These are phyloP conservation scores for Clathrus columnatus DNA, from an alignment of 768 basidiomycete genomes.

Conservation along the genomic window DNA sequence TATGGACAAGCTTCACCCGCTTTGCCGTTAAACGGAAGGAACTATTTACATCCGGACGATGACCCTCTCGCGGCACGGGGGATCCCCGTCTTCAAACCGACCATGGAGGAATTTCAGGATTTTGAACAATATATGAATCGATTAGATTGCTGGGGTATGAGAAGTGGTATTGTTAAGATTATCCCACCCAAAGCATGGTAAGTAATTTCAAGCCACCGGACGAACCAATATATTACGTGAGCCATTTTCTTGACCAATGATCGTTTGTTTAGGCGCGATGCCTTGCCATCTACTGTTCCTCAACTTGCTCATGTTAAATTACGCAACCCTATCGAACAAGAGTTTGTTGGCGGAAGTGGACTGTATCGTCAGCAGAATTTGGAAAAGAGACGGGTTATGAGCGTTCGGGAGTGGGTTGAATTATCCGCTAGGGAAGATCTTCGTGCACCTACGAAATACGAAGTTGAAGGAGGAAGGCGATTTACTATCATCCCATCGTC, in stretches of 20 bases:
- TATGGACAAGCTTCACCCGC: conserved; percentile 42
- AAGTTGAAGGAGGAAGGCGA: conserved; percentile 39
- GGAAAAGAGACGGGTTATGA: conserved; percentile 77
- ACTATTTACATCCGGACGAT: conserved; percentile 56
- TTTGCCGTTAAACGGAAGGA: conserved; percentile 37
- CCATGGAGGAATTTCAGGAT: conserved; percentile 83
- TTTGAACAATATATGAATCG: conserved; percentile 86
- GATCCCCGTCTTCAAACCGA: conserved; percentile 93
- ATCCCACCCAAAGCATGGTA: conserved; percentile 94
- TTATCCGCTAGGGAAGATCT: conserved; percentile 63
- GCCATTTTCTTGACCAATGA: conserved; percentile 12
- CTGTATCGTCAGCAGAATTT: conserved; percentile 87
- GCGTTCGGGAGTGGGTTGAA: conserved; percentile 83
- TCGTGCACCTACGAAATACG: conserved; percentile 62
- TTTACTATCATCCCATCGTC: neutral
- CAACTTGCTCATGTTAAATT: conserved; percentile 72
- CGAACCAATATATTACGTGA: conserved; percentile 12
- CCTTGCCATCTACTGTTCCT: conserved; percentile 62
- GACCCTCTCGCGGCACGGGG: conserved; percentile 79
- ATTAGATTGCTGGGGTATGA: conserved; percentile 84
- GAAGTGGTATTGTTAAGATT: conserved; percentile 91
- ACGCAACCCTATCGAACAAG: conserved; percentile 86
- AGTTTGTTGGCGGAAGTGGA: conserved; percentile 79
- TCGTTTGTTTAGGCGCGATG: conserved; percentile 44
- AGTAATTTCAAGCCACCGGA: conserved; percentile 21